Evolutionary conservation across 306 rosid genomes (phyloP), one percentile per base, ranked within the genome.

Genomic region (Fragaria nilgerrensis): DNA sequence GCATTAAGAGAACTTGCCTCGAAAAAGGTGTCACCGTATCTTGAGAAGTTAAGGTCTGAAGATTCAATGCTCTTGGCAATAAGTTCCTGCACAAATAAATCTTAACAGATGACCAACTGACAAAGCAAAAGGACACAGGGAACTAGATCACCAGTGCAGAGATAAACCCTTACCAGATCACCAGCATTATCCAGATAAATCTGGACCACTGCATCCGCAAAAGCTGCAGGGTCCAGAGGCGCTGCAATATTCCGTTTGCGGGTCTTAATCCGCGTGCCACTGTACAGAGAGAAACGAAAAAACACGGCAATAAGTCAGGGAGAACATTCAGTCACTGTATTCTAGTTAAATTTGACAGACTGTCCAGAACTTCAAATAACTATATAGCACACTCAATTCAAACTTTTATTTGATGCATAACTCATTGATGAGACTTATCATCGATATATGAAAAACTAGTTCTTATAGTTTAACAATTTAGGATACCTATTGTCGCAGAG

Each of bases 261-360:
- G 99, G 99, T 96, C 98, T 96, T 96, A 93, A 96, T 96, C 99
- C 99, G 99, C 99, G 99, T 96, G 82, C 99, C 99, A 84, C 99
- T 96, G 82, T 22, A 77, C 47, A 71, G 70, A 50, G 16, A 39
- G 37, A 77, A 58, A 29, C 47, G 49, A 63, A 63, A 5, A 34
- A 59, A 64, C 70, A 15, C 20, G 2, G 15, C 11, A 63, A 5
- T 20, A 12, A 45, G 20, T 37, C 23, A 41, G n/a, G 37, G 32
- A 5, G 9, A 43, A 72, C 22, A 72, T 20, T 10, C 53, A 17
- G 20, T 2, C 11, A 15, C 66, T 23, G 32, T 16, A 16, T 53
- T 39, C n/a, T 13, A n/a, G 49, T 53, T 32, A 49, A 53, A 55
- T 8, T 37, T 23, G 9, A 73, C 16, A 20, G 52, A 36, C 12